Base-by-base conservation (phyloP, 164 flowering plant genomes). In the Cinnamomum chago region DNA sequence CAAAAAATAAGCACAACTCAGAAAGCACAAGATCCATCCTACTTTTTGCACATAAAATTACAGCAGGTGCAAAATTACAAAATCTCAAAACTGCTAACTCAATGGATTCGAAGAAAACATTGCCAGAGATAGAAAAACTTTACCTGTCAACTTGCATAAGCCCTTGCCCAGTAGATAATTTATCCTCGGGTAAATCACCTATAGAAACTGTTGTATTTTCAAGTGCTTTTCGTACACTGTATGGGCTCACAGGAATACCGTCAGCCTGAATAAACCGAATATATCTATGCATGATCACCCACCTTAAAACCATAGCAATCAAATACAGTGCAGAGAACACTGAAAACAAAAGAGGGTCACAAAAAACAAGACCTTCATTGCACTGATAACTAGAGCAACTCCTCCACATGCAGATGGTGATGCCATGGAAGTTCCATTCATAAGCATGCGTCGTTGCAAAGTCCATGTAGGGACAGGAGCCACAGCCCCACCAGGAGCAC, bases 341-440 rank as follows among this genome's bases (percentile, higher is more conserved):
- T 7, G 28, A 73, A 64, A 7, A 12, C 23, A 72, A 40, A 50
- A 11, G 50, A 9, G 47, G 10, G 11, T 28, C 33, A 18, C 3
- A 24, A 73, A 23, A 65, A 24, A 30, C 50, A 55, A 20, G 67
- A 92, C 97, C 97, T 92, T 92, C 93, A 92, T 88, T 30, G 90
- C 97, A 76, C 93, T 92, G 23, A 92, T 60, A 47, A 95, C 77
- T 80, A 95, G 84, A 50, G 99, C 99, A 79, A 91, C 81, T 68
- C 97, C 99, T n/a, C 99, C 99, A 92, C 97, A 93, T 80, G 99
- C 99, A 76, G 90, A 95, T 66, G 99, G 99, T 83, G 99, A 95
- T 75, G 99, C 86, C 99, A 95, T 95, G 71, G 99, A 95, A 58
- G 99, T 95, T 81, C 99, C 99, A 87, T 95, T 95, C 99, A 95